Percentiles rank a stretch among this genome's conserved stretches.
These are phyloP conservation scores for Onygena corvina DNA, from an alignment of 2,329 filamentous ascomycete genomes.

Conservation along the genomic window DNA sequence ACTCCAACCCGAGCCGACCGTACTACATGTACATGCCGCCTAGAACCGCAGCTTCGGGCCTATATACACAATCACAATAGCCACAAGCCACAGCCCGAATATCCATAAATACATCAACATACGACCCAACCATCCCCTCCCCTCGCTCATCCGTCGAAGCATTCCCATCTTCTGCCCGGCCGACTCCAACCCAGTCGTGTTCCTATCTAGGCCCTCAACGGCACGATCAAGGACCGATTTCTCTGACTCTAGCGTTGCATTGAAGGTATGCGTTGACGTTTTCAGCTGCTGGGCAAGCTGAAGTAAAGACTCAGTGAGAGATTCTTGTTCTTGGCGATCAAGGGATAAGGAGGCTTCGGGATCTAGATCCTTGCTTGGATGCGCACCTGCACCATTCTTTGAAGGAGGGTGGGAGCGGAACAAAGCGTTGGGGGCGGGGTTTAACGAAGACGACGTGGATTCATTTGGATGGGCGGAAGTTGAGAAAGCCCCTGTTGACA, in stretches of 20 bases:
- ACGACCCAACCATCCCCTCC: slow-evolving; percentile 73
- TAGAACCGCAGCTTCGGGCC: slow-evolving; percentile 79
- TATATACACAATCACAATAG: slow-evolving; percentile 70
- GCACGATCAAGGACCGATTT: slow-evolving; percentile 62
- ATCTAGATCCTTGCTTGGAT: slow-evolving; percentile 27
- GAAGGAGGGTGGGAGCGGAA: slow-evolving; percentile 7
- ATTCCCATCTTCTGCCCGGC: slow-evolving; percentile 66
- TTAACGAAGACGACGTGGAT: slow-evolving; percentile 16
- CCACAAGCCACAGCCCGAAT: slow-evolving; percentile 63
- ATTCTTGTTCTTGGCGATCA: slow-evolving; percentile 71
- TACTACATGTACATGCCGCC: slow-evolving; percentile 14
- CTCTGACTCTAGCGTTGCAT: slow-evolving; percentile 58
- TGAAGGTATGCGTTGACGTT: slow-evolving; percentile 59
- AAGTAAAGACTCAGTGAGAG: slow-evolving; percentile 68
- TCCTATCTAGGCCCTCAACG: slow-evolving; percentile 63
- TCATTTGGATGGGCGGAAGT: background rate
- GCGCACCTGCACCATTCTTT: background rate
- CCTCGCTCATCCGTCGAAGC: slow-evolving; percentile 70
- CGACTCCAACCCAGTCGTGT: slow-evolving; percentile 60
- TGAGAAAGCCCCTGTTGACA: slow-evolving; percentile 14
- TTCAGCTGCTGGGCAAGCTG: slow-evolving; percentile 68
- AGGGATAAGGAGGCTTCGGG: slow-evolving; percentile 63
- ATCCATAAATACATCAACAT: slow-evolving; percentile 78
- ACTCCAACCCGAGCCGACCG: background rate
- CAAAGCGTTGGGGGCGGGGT: slow-evolving; percentile 16